Percentiles rank a stretch among this genome's conserved stretches.
Conservation (phyloP, 352 stramenopile genomes). For the Globisporangium barbulae region DNA sequence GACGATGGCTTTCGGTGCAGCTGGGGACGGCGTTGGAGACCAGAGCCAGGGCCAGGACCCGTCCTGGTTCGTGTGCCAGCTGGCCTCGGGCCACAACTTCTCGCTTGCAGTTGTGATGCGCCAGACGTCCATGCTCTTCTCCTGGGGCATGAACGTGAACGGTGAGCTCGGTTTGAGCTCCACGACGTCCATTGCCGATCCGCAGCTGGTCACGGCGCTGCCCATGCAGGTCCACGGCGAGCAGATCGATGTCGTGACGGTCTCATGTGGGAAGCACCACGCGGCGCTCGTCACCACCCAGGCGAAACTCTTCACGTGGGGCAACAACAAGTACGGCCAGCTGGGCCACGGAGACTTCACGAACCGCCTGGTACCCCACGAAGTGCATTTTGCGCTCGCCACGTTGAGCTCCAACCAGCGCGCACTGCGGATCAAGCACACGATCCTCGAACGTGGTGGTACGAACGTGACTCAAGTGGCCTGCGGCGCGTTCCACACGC, state of each 20-base stretch:
- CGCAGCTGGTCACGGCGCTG: slow-evolving; percentile 31
- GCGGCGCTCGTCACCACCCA: slow-evolving; percentile 54
- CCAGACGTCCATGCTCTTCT: slow-evolving; percentile 38
- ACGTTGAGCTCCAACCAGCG: slow-evolving; percentile 45
- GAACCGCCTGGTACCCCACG: slow-evolving; percentile 33
- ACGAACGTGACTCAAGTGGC: slow-evolving; percentile 67
- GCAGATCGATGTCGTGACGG: slow-evolving; percentile 32
- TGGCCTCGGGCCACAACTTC: slow-evolving; percentile 61
- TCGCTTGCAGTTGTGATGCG: slow-evolving; percentile 45
- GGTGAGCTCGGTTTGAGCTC: slow-evolving; percentile 61
- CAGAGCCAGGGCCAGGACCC: slow-evolving; percentile 11
- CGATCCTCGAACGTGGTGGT: slow-evolving; percentile 36
- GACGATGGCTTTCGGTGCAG: not conserved
- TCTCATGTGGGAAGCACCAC: slow-evolving; percentile 77
- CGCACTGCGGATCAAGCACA: slow-evolving; percentile 56
- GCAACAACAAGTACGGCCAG: slow-evolving; percentile 72
- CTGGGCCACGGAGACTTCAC: slow-evolving; percentile 59
- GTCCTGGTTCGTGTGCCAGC: slow-evolving; percentile 46
- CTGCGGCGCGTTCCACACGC: slow-evolving; percentile 65
- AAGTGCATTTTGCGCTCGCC: slow-evolving; percentile 50
- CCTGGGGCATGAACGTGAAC: slow-evolving; percentile 54
- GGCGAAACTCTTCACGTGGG: slow-evolving; percentile 69
- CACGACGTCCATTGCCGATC: slow-evolving; percentile 29
- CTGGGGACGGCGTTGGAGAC: not conserved
- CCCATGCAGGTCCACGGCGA: slow-evolving; percentile 37